Percentiles rank a stretch among this genome's conserved stretches.
Conservation (phyloP, 1,139 yeast species). For the Hansenula sp. region DNA sequence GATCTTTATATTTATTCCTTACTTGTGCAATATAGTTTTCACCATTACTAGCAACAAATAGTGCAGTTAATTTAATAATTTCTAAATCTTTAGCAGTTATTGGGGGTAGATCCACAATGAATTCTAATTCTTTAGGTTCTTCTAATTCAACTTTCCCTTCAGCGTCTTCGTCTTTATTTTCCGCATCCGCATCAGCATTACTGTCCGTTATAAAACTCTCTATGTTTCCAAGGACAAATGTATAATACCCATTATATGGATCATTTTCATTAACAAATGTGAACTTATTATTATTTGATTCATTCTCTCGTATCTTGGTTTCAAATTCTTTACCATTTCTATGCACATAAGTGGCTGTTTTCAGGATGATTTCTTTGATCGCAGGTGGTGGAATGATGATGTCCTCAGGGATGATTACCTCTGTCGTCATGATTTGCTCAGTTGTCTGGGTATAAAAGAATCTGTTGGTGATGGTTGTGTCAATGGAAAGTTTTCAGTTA, state of each 20-base stretch:
- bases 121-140: slow-evolving; percentile 23
- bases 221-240: slow-evolving; percentile 30
- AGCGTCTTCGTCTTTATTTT: slow-evolving; percentile 1
- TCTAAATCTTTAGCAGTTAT: slow-evolving; percentile 65
- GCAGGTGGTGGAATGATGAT: slow-evolving; percentile 56
- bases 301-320: slow-evolving; percentile 46
- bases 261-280: slow-evolving; percentile 53
- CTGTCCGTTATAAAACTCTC: slow-evolving; percentile 12
- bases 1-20: slow-evolving; percentile 34
- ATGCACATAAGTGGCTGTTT: slow-evolving; percentile 67
- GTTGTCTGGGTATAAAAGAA: background rate
- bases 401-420: slow-evolving; percentile 34
- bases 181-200: slow-evolving; percentile 12
- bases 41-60: slow-evolving; percentile 54
- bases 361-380: slow-evolving; percentile 54
- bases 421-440: background rate
- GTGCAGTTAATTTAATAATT: slow-evolving; percentile 69
- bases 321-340: slow-evolving; percentile 71
- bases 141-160: slow-evolving; percentile 3
- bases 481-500: background rate
- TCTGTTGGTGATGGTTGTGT: too few relatives aligned
- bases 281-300: slow-evolving; percentile 51
- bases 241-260: slow-evolving; percentile 57
- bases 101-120: slow-evolving; percentile 47
- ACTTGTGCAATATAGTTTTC: slow-evolving; percentile 37